These are phyloP conservation scores for Fusarium annulatum DNA, from an alignment of 2,329 filamentous ascomycete species.

Conservation along the genomic window DNA sequence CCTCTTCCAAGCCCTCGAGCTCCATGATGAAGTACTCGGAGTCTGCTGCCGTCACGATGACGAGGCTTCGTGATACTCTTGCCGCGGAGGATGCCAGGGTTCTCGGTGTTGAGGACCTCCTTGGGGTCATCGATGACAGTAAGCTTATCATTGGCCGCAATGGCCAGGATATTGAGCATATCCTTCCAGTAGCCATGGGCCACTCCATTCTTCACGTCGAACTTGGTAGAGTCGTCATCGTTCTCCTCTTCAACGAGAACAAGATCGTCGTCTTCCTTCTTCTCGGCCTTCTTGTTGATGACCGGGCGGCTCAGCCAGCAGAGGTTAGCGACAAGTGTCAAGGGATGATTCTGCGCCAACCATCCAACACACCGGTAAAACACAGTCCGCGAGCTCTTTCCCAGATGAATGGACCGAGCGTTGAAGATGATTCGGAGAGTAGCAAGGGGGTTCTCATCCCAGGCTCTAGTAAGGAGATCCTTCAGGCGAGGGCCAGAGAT, in stretches of 20 bases:
- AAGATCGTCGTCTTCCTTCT: slow-evolving; percentile 51
- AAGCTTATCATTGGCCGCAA: slow-evolving; percentile 62
- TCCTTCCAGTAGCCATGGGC: slow-evolving; percentile 73
- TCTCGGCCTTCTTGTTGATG: slow-evolving; percentile 64
- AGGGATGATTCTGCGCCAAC: slow-evolving; percentile 65
- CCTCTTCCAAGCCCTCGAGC: background rate
- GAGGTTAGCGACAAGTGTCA: slow-evolving; percentile 64
- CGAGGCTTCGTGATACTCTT: slow-evolving; percentile 28
- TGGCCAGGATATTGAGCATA: slow-evolving; percentile 65
- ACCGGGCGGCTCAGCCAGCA: slow-evolving; percentile 66
- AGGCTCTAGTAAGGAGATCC: slow-evolving; percentile 59
- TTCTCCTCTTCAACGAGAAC: slow-evolving; percentile 48
- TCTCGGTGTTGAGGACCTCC: slow-evolving; percentile 55
- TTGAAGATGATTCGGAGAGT: slow-evolving; percentile 72
- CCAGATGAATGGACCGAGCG: slow-evolving; percentile 68
- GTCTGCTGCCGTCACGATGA: slow-evolving; percentile 6
- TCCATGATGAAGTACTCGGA: background rate
- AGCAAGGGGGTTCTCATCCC: slow-evolving; percentile 58
- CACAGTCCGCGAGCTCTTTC: slow-evolving; percentile 60
- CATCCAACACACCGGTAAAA: slow-evolving; percentile 68
- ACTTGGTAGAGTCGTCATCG: slow-evolving; percentile 50
- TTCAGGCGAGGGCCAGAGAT: slow-evolving; percentile 52
- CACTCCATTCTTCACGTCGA: slow-evolving; percentile 60
- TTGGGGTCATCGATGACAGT: slow-evolving; percentile 53
- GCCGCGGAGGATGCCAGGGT: slow-evolving; percentile 37